A percentile compares a stretch with the other conserved stretches of the same genome.
These are phyloP conservation scores for Chalciporus sp. DNA, from an alignment of 1,284 basidiomycete genomes.

Conservation along the genomic window DNA sequence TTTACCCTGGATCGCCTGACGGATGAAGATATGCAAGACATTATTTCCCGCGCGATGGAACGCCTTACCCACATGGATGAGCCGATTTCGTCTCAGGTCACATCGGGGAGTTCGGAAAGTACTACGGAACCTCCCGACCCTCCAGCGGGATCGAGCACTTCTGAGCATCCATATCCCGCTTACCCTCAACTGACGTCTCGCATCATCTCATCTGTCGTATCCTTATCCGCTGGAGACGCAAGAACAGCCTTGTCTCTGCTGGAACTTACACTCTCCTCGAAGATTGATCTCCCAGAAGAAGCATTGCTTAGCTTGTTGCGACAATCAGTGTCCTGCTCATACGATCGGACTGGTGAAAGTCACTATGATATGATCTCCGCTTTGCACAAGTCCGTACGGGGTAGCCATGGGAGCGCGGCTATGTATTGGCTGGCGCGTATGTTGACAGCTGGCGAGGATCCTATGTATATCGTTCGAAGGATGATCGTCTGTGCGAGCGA, in stretches of 20 bases:
- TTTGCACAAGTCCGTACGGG: slow-evolving; percentile 85
- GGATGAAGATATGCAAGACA: slow-evolving; percentile 55
- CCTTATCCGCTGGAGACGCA: slow-evolving; percentile 69
- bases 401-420: slow-evolving; percentile 78
- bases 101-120: slow-evolving; percentile 14
- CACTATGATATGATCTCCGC: slow-evolving; percentile 90
- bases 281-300: slow-evolving; percentile 41
- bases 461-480: slow-evolving; percentile 80
- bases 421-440: slow-evolving; percentile 90
- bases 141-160: slow-evolving; percentile 15
- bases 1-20: slow-evolving; percentile 65
- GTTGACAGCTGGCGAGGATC: slow-evolving; percentile 87
- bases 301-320: slow-evolving; percentile 52
- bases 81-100: neutral
- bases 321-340: slow-evolving; percentile 59
- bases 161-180: slow-evolving; percentile 26
- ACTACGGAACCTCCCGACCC: slow-evolving; percentile 14
- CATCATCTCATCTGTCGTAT: slow-evolving; percentile 53
- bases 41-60: slow-evolving; percentile 54
- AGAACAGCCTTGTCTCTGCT: slow-evolving; percentile 69
- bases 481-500: slow-evolving; percentile 86
- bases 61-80: slow-evolving; percentile 34
- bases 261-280: slow-evolving; percentile 57
- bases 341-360: slow-evolving; percentile 77
- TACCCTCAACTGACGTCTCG: slow-evolving; percentile 51